Conservation (phyloP, 2,329 filamentous ascomycete species). For the Apiospora pterosperma region DNA sequence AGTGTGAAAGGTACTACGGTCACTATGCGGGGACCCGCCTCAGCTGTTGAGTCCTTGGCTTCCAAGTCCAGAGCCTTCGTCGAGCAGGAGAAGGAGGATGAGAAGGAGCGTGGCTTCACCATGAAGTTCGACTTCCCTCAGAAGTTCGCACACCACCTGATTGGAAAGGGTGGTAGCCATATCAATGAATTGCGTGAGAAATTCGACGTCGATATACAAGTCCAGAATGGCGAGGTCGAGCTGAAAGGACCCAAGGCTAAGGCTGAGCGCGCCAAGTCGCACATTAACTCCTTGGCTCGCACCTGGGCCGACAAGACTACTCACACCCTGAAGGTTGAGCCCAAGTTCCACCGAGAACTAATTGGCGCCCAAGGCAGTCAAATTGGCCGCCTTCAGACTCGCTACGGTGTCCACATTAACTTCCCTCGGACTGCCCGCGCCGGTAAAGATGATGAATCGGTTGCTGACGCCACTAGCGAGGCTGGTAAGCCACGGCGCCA, state of each 20-base stretch:
- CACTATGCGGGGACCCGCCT: slow-evolving; percentile 72
- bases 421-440: slow-evolving; percentile 73
- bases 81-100: slow-evolving; percentile 84
- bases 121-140: slow-evolving; percentile 89
- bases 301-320: slow-evolving; percentile 89
- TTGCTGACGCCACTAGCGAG: slow-evolving; percentile 67
- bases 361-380: slow-evolving; percentile 86
- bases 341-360: slow-evolving; percentile 89
- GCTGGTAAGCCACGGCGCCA: slow-evolving; percentile 62
- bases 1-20: slow-evolving; percentile 58
- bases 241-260: slow-evolving; percentile 95
- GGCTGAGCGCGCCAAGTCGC: slow-evolving; percentile 78
- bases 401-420: slow-evolving; percentile 92
- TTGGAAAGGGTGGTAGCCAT: slow-evolving; percentile 65
- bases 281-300: slow-evolving; percentile 76
- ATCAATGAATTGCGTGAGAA: slow-evolving; percentile 64
- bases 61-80: slow-evolving; percentile 76
- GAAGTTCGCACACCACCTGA: slow-evolving; percentile 85
- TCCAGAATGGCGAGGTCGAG: slow-evolving; percentile 91
- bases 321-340: slow-evolving; percentile 82
- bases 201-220: slow-evolving; percentile 75
- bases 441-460: slow-evolving; percentile 65
- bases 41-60: slow-evolving; percentile 67
- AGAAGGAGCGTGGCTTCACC: slow-evolving; percentile 88
- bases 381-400: slow-evolving; percentile 87